Percentiles rank a stretch among this genome's conserved stretches.
Conservation (phyloP, 345 rosid genomes). For the Sisymbrium irio region DNA sequence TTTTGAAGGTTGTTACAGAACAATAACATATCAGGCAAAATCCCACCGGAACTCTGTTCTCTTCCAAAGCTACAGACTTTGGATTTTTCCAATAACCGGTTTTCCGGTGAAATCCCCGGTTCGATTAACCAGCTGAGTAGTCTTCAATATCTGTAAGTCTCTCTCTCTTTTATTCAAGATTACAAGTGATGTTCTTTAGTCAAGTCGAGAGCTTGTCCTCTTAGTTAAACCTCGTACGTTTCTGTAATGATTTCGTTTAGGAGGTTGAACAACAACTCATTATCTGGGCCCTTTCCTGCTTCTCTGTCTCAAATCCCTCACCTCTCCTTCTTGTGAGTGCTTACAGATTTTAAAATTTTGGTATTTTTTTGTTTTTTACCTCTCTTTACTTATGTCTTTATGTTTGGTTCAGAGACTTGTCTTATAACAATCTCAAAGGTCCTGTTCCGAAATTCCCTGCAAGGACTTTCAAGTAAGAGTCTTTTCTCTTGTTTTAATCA, state of each 20-base stretch:
- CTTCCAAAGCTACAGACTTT: constrained; percentile 70
- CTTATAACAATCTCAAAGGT: constrained; percentile 91
- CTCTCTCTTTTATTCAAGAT: neutral
- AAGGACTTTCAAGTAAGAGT: constrained; percentile 73
- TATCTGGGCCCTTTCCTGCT: constrained; percentile 76
- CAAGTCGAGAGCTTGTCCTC: neutral
- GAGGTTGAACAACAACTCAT: constrained; percentile 92
- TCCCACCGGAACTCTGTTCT: constrained; percentile 65
- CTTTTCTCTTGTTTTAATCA: neutral
- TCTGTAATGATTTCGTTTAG: constrained; percentile 51
- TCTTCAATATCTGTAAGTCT: constrained; percentile 76
- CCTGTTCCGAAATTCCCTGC: constrained; percentile 73
- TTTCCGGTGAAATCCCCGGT: constrained; percentile 59
- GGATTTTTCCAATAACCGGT: constrained; percentile 82
- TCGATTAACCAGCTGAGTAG: constrained; percentile 52
- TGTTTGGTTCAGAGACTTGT: constrained; percentile 70
- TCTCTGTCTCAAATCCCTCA: constrained; percentile 65
- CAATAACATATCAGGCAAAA: constrained; percentile 81
- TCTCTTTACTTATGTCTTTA: constrained; percentile 15
- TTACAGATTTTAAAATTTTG: constrained; percentile 8
- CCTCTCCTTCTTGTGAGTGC: constrained; percentile 86
- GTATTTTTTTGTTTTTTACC: neutral
- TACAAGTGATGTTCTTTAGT: neutral
- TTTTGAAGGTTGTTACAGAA: constrained; percentile 77
- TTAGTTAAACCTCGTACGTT: constrained; percentile 27